These are phyloP conservation scores for Fusarium buharicum DNA, from an alignment of 2,329 filamentous ascomycete genomes.

Conservation along the genomic window DNA sequence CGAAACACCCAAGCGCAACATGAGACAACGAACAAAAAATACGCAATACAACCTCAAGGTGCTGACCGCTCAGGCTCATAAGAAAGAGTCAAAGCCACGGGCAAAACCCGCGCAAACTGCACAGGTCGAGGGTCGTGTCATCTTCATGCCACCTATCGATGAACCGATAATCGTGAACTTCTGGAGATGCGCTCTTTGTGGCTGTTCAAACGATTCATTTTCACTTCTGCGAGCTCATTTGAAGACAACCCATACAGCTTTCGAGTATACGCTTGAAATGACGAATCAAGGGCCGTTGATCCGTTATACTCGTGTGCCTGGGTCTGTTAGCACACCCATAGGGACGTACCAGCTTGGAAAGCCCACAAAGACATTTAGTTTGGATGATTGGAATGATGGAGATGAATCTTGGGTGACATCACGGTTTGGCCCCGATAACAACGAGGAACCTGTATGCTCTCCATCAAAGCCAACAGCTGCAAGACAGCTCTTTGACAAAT, in stretches of 20 bases:
- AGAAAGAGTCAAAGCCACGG: slow-evolving; percentile 60
- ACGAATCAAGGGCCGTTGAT: slow-evolving; percentile 54
- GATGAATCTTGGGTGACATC: slow-evolving; percentile 59
- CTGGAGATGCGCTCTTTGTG: slow-evolving; percentile 64
- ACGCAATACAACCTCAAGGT: slow-evolving; percentile 70
- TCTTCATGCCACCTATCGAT: slow-evolving; percentile 58
- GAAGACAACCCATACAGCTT: slow-evolving; percentile 57
- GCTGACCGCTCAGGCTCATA: slow-evolving; percentile 67
- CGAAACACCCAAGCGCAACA: slow-evolving; percentile 62
- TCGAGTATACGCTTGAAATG: slow-evolving; percentile 54
- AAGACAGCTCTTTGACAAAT: slow-evolving; percentile 42
- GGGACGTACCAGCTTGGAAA: slow-evolving; percentile 57
- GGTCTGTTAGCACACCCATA: slow-evolving; percentile 45
- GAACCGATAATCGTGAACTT: slow-evolving; percentile 59
- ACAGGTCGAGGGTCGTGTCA: slow-evolving; percentile 56
- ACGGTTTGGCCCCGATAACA: slow-evolving; percentile 52
- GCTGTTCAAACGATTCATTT: slow-evolving; percentile 59
- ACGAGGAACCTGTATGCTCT: slow-evolving; percentile 43
- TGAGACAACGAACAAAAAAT: slow-evolving; percentile 59
- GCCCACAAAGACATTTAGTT: slow-evolving; percentile 56
- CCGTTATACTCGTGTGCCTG: slow-evolving; percentile 50
- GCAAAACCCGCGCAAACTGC: slow-evolving; percentile 41
- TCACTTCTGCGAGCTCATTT: slow-evolving; percentile 62
- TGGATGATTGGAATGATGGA: slow-evolving; percentile 57
- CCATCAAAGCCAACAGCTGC: slow-evolving; percentile 38